Evolutionary conservation across 805 yeast species (phyloP), one percentile per base, ranked within the genome.

Genomic region (Priceomyces haplophilus): DNA sequence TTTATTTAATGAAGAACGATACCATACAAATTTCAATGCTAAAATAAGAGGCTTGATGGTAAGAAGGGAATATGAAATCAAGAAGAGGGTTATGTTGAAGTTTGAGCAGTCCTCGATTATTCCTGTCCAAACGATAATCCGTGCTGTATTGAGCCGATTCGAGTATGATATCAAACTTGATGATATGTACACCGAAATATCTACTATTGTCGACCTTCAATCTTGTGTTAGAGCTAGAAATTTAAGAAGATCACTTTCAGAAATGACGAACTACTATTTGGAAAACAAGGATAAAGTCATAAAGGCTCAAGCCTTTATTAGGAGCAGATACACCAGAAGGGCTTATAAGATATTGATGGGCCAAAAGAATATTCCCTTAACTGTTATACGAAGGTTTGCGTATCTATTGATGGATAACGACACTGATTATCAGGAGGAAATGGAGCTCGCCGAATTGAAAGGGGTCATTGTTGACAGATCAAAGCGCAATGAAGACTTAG

Each of bases 361-460:
- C 7, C 80, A 78, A 59, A 76, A 75, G 30, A 83, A 85, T 53
- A 97, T 98, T 0, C 85, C 95, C 0, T 64, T 93, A 38, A 65
- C 82, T 24, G 85, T 88, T 0, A 82, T 93, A 18, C 77, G 81
- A 52, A 82, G 80, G 44, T 93, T 89, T 62, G 85, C 90, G 2
- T 78, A 80, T 51, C 63, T 93, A 33, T 64, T 93, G 35, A 83
- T 85, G 44, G 88, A 82, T 48, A 80, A 78, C 46, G 87, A 83
- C 41, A 69, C 73, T 11, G 96, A 88, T 54, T 82, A 82, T 56
- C 85, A 81, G 40, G 83, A 85, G 46, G 96, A 88, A 51, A 71
- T 84, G 47, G 78, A 75, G 42, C 64, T 89, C 33, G 86, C 86
- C 37, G 78, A 76, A 40, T 60, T 77, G 43, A 82, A 87, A 54